Conservation (phyloP, 257 asterid species). For the Fraxinus cuspidata region DNA sequence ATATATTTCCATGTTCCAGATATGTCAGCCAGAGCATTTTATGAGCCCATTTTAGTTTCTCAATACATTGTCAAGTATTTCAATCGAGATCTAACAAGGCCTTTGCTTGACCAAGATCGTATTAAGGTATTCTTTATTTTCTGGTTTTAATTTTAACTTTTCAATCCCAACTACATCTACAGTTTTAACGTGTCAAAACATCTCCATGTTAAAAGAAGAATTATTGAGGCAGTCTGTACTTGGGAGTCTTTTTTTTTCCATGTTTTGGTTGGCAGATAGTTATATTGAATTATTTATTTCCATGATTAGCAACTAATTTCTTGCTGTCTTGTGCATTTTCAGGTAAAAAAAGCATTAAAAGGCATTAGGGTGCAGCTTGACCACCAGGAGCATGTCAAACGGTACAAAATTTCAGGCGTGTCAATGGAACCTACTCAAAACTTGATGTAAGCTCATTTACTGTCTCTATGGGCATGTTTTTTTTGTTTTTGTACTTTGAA, state of each 20-base stretch:
- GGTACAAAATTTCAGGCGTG: slow-evolving; percentile 51
- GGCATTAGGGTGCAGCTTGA: slow-evolving; percentile 51
- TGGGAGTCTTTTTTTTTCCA: neutral
- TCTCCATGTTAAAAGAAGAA: neutral
- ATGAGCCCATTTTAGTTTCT: slow-evolving; percentile 52
- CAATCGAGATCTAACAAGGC: slow-evolving; percentile 34
- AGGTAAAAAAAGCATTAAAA: slow-evolving; percentile 57
- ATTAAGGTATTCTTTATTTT: slow-evolving; percentile 47
- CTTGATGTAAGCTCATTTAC: slow-evolving; percentile 47
- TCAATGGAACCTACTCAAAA: slow-evolving; percentile 33
- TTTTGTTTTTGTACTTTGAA: neutral
- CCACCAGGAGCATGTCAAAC: slow-evolving; percentile 34
- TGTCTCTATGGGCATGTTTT: neutral
- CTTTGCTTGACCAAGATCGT: slow-evolving; percentile 62
- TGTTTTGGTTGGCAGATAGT: neutral
- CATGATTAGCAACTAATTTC: neutral
- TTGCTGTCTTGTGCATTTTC: neutral
- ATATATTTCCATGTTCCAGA: slow-evolving; percentile 46
- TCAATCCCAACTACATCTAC: neutral
- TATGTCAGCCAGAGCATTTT: slow-evolving; percentile 76
- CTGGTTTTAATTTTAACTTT: neutral
- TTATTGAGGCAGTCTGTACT: neutral
- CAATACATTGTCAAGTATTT: slow-evolving; percentile 39
- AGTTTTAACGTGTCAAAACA: neutral
- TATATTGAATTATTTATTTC: neutral